Conservation (phyloP, 2,329 filamentous ascomycete species). For the Penicillium janthinellum region DNA sequence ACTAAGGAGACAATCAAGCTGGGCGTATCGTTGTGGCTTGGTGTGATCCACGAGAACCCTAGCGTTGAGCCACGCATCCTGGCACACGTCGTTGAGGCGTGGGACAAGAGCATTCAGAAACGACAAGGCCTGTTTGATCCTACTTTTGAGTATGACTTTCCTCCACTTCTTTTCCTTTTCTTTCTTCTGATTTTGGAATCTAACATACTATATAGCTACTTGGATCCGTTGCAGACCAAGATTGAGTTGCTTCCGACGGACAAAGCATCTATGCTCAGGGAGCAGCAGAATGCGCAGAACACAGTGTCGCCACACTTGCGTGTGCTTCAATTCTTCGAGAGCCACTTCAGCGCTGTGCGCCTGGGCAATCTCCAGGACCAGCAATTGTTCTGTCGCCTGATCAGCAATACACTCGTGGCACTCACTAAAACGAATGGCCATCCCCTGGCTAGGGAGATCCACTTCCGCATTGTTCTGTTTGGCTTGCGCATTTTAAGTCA, state of each 20-base stretch:
- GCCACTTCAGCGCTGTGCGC: conserved; percentile 92
- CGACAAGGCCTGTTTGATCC: conserved; percentile 80
- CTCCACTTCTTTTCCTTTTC: background rate
- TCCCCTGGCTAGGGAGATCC: conserved; percentile 86
- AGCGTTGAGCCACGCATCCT: conserved; percentile 83
- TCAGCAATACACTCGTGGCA: conserved; percentile 76
- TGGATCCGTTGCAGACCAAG: conserved; percentile 86
- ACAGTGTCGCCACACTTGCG: conserved; percentile 83
- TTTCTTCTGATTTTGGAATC: background rate
- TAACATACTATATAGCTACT: conserved; percentile 53
- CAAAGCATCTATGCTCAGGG: conserved; percentile 69
- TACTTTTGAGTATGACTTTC: conserved; percentile 56
- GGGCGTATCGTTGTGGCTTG: conserved; percentile 93
- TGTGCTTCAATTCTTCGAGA: conserved; percentile 84
- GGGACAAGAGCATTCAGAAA: conserved; percentile 80
- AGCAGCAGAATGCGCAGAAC: conserved; percentile 78
- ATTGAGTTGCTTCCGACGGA: conserved; percentile 94
- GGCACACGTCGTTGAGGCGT: conserved; percentile 83
- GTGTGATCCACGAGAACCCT: conserved; percentile 94
- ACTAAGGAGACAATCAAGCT: conserved; percentile 95
- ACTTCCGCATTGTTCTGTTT: conserved; percentile 84
- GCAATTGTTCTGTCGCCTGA: conserved; percentile 76
- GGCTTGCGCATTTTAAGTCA: conserved; percentile 75
- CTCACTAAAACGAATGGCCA: conserved; percentile 72
- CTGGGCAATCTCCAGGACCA: conserved; percentile 81